Evolutionary conservation across 805 yeast species (phyloP).

Genomic region (Spathaspora passalidarum): DNA sequence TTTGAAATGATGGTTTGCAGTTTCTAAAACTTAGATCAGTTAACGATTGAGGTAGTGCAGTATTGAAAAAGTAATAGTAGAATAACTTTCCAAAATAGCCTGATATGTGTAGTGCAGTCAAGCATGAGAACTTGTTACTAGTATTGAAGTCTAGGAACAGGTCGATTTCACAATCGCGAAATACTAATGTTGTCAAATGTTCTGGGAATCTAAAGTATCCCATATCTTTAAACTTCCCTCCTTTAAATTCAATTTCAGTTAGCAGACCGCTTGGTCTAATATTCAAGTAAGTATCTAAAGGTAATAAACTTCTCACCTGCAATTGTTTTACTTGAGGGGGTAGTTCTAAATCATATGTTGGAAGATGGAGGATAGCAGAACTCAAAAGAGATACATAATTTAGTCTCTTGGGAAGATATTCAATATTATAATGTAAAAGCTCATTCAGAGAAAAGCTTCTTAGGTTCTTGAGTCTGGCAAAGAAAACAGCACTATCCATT

Average conservation of each 20-base stretch:
- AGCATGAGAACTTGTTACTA: background rate
- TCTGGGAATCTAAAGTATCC: slow-evolving; percentile 3
- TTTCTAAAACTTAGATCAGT: background rate
- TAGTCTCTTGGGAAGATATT: background rate
- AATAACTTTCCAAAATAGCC: background rate
- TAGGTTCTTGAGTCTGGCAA: background rate
- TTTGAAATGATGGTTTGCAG: background rate
- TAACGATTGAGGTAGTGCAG: background rate
- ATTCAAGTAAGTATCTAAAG: slow-evolving; percentile 2
- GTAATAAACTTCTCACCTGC: background rate
- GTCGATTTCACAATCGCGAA: slow-evolving; percentile 2
- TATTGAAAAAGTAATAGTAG: slow-evolving; percentile 3
- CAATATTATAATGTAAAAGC: background rate
- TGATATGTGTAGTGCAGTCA: background rate
- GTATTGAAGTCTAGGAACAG: slow-evolving; percentile 1
- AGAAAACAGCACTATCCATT: background rate
- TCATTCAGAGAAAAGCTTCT: slow-evolving; percentile 3
- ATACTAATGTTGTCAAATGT: background rate
- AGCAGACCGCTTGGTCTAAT: background rate
- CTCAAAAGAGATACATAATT: background rate
- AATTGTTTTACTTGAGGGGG: slow-evolving; percentile 1
- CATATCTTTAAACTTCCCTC: slow-evolving; percentile 3
- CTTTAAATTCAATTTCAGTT: background rate
- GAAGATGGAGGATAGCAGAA: background rate
- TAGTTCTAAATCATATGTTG: background rate